phyloP scores from a whole-genome alignment of 805 yeast genomes.

The Yarrowia phangngaensis region DNA sequence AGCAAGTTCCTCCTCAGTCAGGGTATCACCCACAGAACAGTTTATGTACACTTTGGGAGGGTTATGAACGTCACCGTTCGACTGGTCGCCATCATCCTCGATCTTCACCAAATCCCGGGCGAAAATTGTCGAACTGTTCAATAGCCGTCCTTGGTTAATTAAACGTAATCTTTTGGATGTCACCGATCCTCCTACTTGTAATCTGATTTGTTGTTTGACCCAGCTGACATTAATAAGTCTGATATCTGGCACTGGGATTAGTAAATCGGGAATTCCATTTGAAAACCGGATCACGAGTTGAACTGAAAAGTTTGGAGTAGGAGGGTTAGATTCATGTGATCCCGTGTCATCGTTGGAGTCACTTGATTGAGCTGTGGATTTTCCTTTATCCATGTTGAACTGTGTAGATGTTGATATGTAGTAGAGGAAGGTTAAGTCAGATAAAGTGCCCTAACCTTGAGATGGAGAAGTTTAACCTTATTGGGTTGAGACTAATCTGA shows the following conservation, averaged over 20 bases:
- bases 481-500: too few relatives aligned
- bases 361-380: conserved; percentile 11
- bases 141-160: conserved; percentile 64
- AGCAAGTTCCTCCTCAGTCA: conserved; percentile 52
- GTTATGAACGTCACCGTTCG: conserved; percentile 27
- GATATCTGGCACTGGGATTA: conserved; percentile 40
- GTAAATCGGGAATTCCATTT: conserved; percentile 44
- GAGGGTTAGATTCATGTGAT: not conserved
- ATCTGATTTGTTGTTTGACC: conserved; percentile 47
- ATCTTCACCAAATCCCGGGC: conserved; percentile 45
- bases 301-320: not conserved
- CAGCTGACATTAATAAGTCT: conserved; percentile 41
- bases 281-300: conserved; percentile 47
- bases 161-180: conserved; percentile 51
- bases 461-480: too few relatives aligned
- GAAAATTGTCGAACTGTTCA: conserved; percentile 55
- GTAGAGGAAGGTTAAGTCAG: too few relatives aligned
- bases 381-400: not conserved
- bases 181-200: conserved; percentile 36
- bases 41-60: conserved; percentile 56
- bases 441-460: too few relatives aligned
- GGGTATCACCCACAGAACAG: conserved; percentile 69
- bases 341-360: conserved; percentile 4
- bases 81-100: conserved; percentile 10
- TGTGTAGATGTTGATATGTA: not conserved